Evolutionary conservation across 257 asterid genomes (phyloP), one percentile per base, ranked within the genome.

Genomic region (Gentiana macrophylla): DNA sequence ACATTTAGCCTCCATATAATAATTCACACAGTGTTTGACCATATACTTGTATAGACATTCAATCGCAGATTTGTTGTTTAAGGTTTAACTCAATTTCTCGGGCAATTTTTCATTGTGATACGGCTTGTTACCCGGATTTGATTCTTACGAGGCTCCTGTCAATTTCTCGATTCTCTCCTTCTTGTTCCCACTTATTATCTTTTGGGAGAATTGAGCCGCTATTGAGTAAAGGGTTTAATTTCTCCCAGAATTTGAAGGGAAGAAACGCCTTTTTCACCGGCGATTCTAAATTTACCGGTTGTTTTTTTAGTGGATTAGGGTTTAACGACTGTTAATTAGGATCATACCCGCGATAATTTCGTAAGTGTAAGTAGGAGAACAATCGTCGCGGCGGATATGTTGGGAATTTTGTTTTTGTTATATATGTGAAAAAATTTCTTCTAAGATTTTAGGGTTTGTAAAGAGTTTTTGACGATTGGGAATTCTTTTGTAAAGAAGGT

Each of bases 271-370:
- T 47, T 47, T 37, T 44, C 5, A 2, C 12, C 32, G 34, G 49
- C 2, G 33, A 57, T 48, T 60, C 48, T 7, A 48, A 55, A 67
- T 65, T 55, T 32, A 63, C 49, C 47, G 67, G 24, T 54, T 74
- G 53, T 61, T 53, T 35, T 57, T 54, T 63, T 35, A 32, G 62
- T 37, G 35, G 49, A 49, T 48, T 62, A 70, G 73, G 74, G 74
- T 76, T 74, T 57, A 33, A 13, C 35, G 41, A 52, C 53, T 37
- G 43, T 64, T 54, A 53, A 3, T 11, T 47, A 35, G 65, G 32
- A 50, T 68, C 62, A 34, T 37, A 5, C 35, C 37, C 43, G 12
- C 53, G 56, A 35, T 52, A 37, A 46, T 10, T 11, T 24, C 15
- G 50, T 35, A 45, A 49, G 37, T 53, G 11, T 15, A 34, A 48